phyloP scores from a whole-genome alignment of 805 yeast genomes.

The Huiozyma naganishii region DNA sequence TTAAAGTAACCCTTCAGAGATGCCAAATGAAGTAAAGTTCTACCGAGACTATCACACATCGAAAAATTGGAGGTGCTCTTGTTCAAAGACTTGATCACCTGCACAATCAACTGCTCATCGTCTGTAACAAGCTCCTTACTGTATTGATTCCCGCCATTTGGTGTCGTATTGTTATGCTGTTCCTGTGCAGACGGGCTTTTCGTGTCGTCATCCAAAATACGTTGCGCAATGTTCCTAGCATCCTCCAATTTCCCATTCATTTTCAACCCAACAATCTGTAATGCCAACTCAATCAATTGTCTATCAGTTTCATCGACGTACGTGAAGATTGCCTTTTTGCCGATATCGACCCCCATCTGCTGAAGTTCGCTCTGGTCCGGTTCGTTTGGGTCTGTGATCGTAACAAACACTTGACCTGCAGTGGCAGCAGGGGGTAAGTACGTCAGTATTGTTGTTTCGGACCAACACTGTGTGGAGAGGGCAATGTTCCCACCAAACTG shows the following conservation, averaged over 20 bases:
- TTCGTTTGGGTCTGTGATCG: slow-evolving; percentile 48
- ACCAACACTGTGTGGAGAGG: slow-evolving; percentile 90
- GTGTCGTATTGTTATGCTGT: neutral
- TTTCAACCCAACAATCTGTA: slow-evolving; percentile 92
- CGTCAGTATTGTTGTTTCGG: slow-evolving; percentile 85
- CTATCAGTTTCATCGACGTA: slow-evolving; percentile 92
- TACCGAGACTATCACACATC: slow-evolving; percentile 72
- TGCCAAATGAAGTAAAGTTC: slow-evolving; percentile 80
- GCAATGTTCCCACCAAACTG: slow-evolving; percentile 79
- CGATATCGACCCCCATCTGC: slow-evolving; percentile 10
- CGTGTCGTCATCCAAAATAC: slow-evolving; percentile 58
- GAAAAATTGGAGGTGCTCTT: slow-evolving; percentile 65
- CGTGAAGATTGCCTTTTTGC: slow-evolving; percentile 50
- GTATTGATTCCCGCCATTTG: neutral
- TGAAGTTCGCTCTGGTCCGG: neutral
- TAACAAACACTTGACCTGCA: slow-evolving; percentile 86
- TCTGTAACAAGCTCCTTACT: neutral
- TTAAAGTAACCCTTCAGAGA: slow-evolving; percentile 59
- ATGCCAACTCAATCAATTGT: slow-evolving; percentile 86
- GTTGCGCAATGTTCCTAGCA: slow-evolving; percentile 84
- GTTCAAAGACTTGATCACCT: slow-evolving; percentile 57
- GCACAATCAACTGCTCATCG: slow-evolving; percentile 33
- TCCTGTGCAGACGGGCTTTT: slow-evolving; percentile 3
- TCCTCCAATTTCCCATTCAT: slow-evolving; percentile 95
- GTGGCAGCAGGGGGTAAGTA: slow-evolving; percentile 83